These are phyloP conservation scores for Fagus crenata DNA, from an alignment of 306 rosid genomes.

Conservation along the genomic window DNA sequence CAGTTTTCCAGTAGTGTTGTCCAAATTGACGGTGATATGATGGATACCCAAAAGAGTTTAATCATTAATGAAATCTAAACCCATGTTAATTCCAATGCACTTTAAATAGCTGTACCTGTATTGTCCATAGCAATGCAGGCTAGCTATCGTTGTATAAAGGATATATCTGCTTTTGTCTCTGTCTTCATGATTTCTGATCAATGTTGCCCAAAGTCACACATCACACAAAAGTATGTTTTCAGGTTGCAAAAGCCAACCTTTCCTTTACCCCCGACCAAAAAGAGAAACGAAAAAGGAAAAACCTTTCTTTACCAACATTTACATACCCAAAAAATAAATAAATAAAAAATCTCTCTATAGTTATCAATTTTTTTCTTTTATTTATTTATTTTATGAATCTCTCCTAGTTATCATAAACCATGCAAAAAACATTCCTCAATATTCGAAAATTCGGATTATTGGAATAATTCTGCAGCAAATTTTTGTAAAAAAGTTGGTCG, in stretches of 20 bases:
- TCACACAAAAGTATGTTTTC: constrained; percentile 20
- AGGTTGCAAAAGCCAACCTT: neutral
- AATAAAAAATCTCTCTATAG: too few species aligned
- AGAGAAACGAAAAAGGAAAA: neutral
- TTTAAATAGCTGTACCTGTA: too few species aligned
- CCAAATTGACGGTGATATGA: neutral
- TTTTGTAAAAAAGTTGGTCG: too few species aligned
- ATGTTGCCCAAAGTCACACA: neutral
- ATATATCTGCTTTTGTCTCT: neutral
- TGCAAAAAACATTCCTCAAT: too few species aligned
- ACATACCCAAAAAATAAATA: too few species aligned
- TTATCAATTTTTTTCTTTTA: too few species aligned
- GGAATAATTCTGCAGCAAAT: too few species aligned
- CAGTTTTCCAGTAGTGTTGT: neutral
- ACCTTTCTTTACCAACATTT: neutral
- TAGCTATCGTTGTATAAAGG: neutral
- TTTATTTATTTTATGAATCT: too few species aligned
- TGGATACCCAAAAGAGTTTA: neutral
- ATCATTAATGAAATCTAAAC: neutral
- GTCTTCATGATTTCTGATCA: constrained; percentile 5
- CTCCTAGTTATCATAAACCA: too few species aligned
- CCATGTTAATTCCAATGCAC: neutral
- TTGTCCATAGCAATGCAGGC: neutral
- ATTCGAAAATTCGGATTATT: too few species aligned
- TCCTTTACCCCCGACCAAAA: constrained; percentile 8